Evolutionary conservation across 2,329 filamentous ascomycete genomes (phyloP).

Genomic region (Myotisia sp.): DNA sequence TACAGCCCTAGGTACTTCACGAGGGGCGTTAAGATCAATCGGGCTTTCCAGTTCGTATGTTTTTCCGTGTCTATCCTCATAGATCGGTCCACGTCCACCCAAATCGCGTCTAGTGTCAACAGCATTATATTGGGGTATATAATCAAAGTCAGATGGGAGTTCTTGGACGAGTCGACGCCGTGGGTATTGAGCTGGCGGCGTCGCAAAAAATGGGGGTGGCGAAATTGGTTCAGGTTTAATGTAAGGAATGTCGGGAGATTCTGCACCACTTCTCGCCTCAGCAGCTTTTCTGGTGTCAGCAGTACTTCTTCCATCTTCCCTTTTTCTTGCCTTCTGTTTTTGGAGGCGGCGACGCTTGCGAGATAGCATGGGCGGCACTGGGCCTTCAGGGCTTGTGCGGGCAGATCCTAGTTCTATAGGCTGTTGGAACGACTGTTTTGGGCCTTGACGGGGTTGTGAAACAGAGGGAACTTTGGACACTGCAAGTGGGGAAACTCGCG

Average conservation of each 20-base stretch:
- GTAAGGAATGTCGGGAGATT: slow-evolving; percentile 33
- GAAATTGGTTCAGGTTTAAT: slow-evolving; percentile 52
- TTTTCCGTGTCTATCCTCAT: slow-evolving; percentile 23
- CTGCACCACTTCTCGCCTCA: slow-evolving; percentile 14
- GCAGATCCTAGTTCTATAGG: slow-evolving; percentile 20
- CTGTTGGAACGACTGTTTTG: slow-evolving; percentile 19
- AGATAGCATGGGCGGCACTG: slow-evolving; percentile 30
- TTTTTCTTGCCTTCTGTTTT: slow-evolving; percentile 23
- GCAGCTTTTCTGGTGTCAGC: too few species aligned
- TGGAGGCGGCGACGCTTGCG: slow-evolving; percentile 39
- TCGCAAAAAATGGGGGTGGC: slow-evolving; percentile 41
- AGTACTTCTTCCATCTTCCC: slow-evolving; percentile 22
- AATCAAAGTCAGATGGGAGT: slow-evolving; percentile 27
- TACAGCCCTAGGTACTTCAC: slow-evolving; percentile 28
- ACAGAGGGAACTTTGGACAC: slow-evolving; percentile 37
- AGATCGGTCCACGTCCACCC: slow-evolving; percentile 18
- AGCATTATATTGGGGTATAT: slow-evolving; percentile 31
- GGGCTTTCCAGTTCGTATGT: slow-evolving; percentile 17
- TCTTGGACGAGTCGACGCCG: slow-evolving; percentile 15
- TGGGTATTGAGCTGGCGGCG: slow-evolving; percentile 13
- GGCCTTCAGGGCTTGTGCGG: slow-evolving; percentile 32
- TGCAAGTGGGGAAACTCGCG: slow-evolving; percentile 49
- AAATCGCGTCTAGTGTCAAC: slow-evolving; percentile 23
- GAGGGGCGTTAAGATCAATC: slow-evolving; percentile 22
- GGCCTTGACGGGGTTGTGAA: slow-evolving; percentile 42